Evolutionary conservation across 768 basidiomycete species (phyloP), one percentile per base, ranked within the genome.

Genomic region (Pleurotus sapidus): DNA sequence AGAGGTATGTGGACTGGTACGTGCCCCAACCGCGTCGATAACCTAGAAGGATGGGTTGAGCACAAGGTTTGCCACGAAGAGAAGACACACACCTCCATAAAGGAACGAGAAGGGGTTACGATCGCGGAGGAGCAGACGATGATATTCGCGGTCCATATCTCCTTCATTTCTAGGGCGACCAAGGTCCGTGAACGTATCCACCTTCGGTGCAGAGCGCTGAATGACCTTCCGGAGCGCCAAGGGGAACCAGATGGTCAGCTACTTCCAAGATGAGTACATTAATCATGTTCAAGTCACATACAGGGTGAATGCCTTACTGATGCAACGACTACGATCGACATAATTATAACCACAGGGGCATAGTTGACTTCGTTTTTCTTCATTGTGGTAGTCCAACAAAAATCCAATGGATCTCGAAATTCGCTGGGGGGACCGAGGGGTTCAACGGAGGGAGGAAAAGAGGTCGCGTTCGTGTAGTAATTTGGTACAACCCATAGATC

Each of bases 361-460:
- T 78, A 86, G 65, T 91, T 92, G 58, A 89, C 71, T 65, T 86
- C 76, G 59, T 87, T 83, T 39, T 77, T 75, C 55, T 80, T 78
- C 87, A 91, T 88, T 0, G 88, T 91, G 0, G 90, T 91, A 3
- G 87, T 89, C 74, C 82, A 92, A 68, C 88, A 91, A 61, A 89
- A 89, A 67, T 90, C 86, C 49, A 87, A 63, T 3, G 88, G 79
- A 59, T 82, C 80, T 42, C 83, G 81, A 66, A 73, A 88, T 62
- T 83, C 76, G 54, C 73, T 74, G 0, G 80, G 18, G 9, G 86
- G 81, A 0, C 88, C 88, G 14, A 89, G 68, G 2, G 83, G 79
- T 1, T 77, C 65, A 0, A 84, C 61, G 1, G 65, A 59, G 1
- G 86, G 84, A 2, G 83, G 79, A 23, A 70, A 75, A 1, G 76